phyloP scores from a whole-genome alignment of 129 eudicot genomes.

The Smallanthus sonchifolius region DNA sequence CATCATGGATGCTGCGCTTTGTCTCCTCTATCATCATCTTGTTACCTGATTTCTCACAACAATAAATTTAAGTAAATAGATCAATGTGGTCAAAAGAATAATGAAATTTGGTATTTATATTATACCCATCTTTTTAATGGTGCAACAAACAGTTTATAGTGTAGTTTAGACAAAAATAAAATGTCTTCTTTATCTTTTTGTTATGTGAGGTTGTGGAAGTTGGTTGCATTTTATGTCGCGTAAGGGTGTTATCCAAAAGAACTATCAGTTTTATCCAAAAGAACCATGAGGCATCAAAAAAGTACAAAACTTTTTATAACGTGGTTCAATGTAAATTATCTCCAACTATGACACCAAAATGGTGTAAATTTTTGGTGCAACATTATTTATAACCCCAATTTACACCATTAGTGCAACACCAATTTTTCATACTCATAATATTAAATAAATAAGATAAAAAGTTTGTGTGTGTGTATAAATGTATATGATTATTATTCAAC shows the following conservation, averaged over 20 bases:
- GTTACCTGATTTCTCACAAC: constrained; percentile 56
- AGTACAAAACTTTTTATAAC: not conserved
- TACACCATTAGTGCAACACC: not conserved
- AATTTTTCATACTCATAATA: not conserved
- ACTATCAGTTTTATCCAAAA: not conserved
- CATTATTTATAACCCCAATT: not conserved
- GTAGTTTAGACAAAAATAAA: too few relatives aligned
- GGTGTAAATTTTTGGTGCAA: not conserved
- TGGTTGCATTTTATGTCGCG: not conserved
- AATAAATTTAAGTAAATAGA: not conserved
- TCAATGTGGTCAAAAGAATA: not conserved
- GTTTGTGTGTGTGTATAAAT: not conserved
- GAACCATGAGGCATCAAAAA: not conserved
- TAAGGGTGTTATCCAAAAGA: not conserved
- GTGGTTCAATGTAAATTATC: not conserved
- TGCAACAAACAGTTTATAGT: not conserved
- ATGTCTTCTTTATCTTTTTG: not conserved
- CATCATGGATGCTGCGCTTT: constrained; percentile 95
- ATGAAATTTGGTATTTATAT: not conserved
- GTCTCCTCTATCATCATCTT: constrained; percentile 99
- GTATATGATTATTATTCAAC: too few relatives aligned
- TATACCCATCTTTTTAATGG: not conserved
- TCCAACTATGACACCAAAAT: not conserved
- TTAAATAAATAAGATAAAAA: too few relatives aligned
- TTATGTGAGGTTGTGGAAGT: not conserved